These are phyloP conservation scores for Rickenella mellea DNA, from an alignment of 768 basidiomycete genomes.

Conservation along the genomic window DNA sequence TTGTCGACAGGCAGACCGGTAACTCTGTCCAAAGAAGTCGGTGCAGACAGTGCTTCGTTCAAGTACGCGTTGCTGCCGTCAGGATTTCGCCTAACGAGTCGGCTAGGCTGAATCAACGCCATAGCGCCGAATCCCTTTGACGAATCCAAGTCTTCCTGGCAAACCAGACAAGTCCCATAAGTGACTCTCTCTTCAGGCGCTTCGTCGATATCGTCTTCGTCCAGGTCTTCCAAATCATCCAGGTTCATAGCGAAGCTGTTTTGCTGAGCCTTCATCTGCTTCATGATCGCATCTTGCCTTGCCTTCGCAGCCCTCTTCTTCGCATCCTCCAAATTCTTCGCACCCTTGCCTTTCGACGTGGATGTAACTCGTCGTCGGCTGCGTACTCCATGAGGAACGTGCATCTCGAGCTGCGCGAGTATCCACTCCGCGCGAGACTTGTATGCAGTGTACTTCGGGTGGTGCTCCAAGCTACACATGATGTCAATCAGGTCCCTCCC, in stretches of 20 bases:
- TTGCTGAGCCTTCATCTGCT: slow-evolving; percentile 91
- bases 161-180: slow-evolving; percentile 94
- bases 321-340: slow-evolving; percentile 49
- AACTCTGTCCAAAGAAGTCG: slow-evolving; percentile 56
- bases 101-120: slow-evolving; percentile 81
- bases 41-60: slow-evolving; percentile 61
- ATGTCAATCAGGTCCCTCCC: slow-evolving; percentile 58
- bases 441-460: slow-evolving; percentile 62
- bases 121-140: slow-evolving; percentile 75
- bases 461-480: slow-evolving; percentile 69
- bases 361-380: slow-evolving; percentile 32
- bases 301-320: slow-evolving; percentile 83
- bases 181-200: slow-evolving; percentile 40
- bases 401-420: slow-evolving; percentile 44
- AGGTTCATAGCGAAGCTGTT: slow-evolving; percentile 76
- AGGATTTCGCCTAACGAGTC: slow-evolving; percentile 70
- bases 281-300: slow-evolving; percentile 90
- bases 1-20: slow-evolving; percentile 16
- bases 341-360: slow-evolving; percentile 23
- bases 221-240: slow-evolving; percentile 56
- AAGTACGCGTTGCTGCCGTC: slow-evolving; percentile 52
- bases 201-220: slow-evolving; percentile 52
- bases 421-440: slow-evolving; percentile 69
- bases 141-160: slow-evolving; percentile 83
- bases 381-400: slow-evolving; percentile 50